Percentiles rank a stretch among this genome's conserved stretches.
phyloP scores from a whole-genome alignment of 139 green algal genomes.

The Closterium sp. region DNA sequence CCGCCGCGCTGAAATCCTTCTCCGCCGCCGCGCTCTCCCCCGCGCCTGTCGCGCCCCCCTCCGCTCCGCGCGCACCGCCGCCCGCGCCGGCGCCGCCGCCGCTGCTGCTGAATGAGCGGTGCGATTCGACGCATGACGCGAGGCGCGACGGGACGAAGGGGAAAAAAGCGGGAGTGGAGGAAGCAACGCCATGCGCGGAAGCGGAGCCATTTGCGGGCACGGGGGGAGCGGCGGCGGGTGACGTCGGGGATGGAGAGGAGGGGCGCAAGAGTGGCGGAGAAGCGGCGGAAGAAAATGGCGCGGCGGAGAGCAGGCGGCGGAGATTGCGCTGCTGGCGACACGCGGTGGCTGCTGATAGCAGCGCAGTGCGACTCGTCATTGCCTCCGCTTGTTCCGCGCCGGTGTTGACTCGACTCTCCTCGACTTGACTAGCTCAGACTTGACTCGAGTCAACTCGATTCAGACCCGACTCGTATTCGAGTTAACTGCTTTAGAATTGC shows the following conservation, averaged over 20 bases:
- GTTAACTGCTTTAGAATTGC: too few species aligned
- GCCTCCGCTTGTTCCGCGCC: background rate
- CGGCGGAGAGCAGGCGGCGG: background rate
- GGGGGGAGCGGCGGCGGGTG: too few species aligned
- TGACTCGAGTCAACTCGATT: too few species aligned
- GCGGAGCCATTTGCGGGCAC: background rate
- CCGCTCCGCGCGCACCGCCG: too few species aligned
- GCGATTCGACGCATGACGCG: background rate
- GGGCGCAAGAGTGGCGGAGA: background rate
- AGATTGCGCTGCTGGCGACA: background rate
- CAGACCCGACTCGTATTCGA: too few species aligned
- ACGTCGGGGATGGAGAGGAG: background rate
- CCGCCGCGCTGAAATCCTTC: background rate
- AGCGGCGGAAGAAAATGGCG: background rate
- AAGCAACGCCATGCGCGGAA: background rate
- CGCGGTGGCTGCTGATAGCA: background rate
- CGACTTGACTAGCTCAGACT: too few species aligned
- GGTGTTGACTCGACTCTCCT: background rate
- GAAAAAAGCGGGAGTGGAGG: background rate
- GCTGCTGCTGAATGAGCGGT: background rate
- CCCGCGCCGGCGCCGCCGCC: too few species aligned
- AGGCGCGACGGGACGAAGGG: background rate
- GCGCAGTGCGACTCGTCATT: background rate
- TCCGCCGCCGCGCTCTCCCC: background rate
- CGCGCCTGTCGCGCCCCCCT: too few species aligned